phyloP scores from a whole-genome alignment of 129 eudicot genomes.

The Rutidosis leptorrhynchoides region DNA sequence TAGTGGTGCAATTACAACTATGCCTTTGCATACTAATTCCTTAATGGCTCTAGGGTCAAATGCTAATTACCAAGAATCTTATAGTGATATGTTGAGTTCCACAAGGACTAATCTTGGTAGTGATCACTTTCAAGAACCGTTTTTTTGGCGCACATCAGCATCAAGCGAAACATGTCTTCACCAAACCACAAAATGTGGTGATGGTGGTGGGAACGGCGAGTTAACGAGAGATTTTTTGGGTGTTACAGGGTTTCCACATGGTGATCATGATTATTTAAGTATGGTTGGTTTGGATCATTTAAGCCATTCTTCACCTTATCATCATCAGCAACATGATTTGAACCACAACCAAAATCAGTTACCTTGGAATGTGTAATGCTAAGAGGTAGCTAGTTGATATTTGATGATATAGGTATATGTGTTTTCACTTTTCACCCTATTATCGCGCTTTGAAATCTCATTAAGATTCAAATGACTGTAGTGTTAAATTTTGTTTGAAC shows the following conservation, averaged over 20 bases:
- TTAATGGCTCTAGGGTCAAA: slow-evolving; percentile 29
- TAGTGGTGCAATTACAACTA: slow-evolving; percentile 27
- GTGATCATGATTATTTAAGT: slow-evolving; percentile 46
- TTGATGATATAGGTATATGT: slow-evolving; percentile 14
- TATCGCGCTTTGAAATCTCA: slow-evolving; percentile 15
- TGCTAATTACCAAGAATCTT: slow-evolving; percentile 38
- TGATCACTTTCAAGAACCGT: slow-evolving; percentile 28
- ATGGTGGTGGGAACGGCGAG: slow-evolving; percentile 43
- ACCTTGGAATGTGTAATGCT: slow-evolving; percentile 51
- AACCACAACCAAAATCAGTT: slow-evolving; percentile 41
- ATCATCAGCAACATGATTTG: slow-evolving; percentile 34
- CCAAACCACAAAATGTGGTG: slow-evolving; percentile 14
- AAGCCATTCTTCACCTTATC: slow-evolving; percentile 38
- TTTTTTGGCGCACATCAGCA: slow-evolving; percentile 1
- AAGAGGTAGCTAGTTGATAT: slow-evolving; percentile 8
- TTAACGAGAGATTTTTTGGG: slow-evolving; percentile 81
- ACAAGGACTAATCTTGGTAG: slow-evolving; percentile 4
- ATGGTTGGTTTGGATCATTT: slow-evolving; percentile 46
- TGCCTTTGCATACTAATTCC: slow-evolving; percentile 15
- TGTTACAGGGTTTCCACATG: slow-evolving; percentile 40
- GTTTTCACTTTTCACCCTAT: slow-evolving; percentile 23
- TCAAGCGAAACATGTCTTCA: slow-evolving; percentile 18
- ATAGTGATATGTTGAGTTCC: slow-evolving; percentile 30
- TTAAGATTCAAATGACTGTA: not conserved
- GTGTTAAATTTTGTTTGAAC: not conserved